These are phyloP conservation scores for Candida sanyiensis DNA, from an alignment of 805 yeast species.

Conservation along the genomic window DNA sequence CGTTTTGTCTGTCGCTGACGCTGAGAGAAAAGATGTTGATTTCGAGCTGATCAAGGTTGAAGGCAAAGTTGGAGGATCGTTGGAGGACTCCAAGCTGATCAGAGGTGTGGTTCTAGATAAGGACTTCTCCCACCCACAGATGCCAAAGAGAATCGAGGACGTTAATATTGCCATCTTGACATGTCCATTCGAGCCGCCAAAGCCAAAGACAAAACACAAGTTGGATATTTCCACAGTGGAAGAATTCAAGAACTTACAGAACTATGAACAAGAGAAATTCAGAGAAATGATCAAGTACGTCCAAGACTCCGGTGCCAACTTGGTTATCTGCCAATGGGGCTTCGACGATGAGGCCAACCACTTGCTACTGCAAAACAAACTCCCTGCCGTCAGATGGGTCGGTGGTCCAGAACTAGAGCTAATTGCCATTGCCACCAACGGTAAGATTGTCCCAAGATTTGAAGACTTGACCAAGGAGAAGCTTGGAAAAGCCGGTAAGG, in stretches of 20 bases:
- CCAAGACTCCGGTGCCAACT: constrained; percentile 87
- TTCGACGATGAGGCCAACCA: constrained; percentile 98
- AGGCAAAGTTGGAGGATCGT: constrained; percentile 92
- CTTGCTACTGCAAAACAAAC: constrained; percentile 73
- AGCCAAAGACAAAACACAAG: constrained; percentile 98
- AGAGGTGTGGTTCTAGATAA: constrained; percentile 92
- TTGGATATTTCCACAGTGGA: constrained; percentile 89
- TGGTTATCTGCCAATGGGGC: constrained; percentile 99
- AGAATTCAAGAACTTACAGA: constrained; percentile 86
- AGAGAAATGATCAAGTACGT: constrained; percentile 83
- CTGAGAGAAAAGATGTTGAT: constrained; percentile 90
- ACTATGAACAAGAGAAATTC: constrained; percentile 87
- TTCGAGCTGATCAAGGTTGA: constrained; percentile 94
- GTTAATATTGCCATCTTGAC: constrained; percentile 92
- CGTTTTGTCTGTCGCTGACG: constrained; percentile 85
- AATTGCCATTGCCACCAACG: constrained; percentile 95
- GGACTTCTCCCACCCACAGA: constrained; percentile 97
- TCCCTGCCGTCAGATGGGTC: constrained; percentile 98
- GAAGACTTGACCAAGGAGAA: constrained; percentile 81
- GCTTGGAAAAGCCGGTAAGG: constrained; percentile 81
- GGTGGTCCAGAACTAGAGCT: constrained; percentile 96
- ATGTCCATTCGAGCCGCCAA: constrained; percentile 99
- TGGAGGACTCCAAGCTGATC: constrained; percentile 78
- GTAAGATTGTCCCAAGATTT: constrained; percentile 94
- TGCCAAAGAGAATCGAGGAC: constrained; percentile 77